phyloP scores from a whole-genome alignment of 305 asterid species.

The Fraxinus baroniana region DNA sequence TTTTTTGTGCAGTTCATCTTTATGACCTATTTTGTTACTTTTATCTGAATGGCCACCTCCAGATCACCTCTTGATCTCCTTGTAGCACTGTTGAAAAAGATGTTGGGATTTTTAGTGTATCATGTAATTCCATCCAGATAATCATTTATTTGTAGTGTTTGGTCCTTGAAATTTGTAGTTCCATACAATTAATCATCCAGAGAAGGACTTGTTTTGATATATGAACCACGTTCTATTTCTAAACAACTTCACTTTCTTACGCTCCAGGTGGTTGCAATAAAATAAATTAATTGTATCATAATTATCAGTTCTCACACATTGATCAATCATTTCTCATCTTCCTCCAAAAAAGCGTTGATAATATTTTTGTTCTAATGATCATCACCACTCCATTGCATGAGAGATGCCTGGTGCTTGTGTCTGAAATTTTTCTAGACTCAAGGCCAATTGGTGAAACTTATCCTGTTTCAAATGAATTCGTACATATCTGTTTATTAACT shows the following conservation, averaged over 20 bases:
- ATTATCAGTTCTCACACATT: background rate
- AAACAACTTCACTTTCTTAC: background rate
- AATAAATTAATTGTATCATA: background rate
- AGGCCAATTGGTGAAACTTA: background rate
- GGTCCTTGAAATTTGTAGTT: background rate
- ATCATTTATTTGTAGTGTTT: background rate
- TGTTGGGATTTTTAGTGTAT: background rate
- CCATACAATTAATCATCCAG: background rate
- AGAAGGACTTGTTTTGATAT: background rate
- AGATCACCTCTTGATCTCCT: background rate
- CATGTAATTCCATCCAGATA: background rate
- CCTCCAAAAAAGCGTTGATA: background rate
- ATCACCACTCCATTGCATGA: background rate
- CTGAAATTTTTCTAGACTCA: background rate
- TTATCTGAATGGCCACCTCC: background rate
- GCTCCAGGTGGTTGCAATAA: background rate
- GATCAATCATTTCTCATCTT: background rate
- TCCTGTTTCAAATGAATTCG: background rate
- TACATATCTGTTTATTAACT: background rate
- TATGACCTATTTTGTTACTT: background rate
- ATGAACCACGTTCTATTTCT: background rate
- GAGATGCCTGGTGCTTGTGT: background rate
- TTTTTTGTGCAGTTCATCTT: slow-evolving; percentile 13
- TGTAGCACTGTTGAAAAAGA: background rate
- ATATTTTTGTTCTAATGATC: background rate